These are phyloP conservation scores for Arthrobotrys pseudoclavata DNA, from an alignment of 2,329 filamentous ascomycete species.

Conservation along the genomic window DNA sequence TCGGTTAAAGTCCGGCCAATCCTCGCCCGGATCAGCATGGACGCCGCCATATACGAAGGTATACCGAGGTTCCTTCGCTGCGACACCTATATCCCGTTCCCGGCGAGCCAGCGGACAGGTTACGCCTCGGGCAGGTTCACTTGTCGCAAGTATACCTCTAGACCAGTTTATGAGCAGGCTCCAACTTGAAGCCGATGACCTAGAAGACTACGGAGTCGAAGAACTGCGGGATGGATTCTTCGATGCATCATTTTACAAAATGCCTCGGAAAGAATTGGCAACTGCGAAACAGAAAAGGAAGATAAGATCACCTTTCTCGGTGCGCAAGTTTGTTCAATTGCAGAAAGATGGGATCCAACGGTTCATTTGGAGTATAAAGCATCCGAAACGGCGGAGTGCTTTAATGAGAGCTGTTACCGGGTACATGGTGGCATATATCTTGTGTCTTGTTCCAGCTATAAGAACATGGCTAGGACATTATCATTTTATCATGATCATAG, in stretches of 20 bases:
- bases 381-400: slow-evolving; percentile 34
- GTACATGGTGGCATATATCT: slow-evolving; percentile 72
- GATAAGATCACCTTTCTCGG: slow-evolving; percentile 52
- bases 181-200: slow-evolving; percentile 65
- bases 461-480: slow-evolving; percentile 71
- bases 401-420: slow-evolving; percentile 65
- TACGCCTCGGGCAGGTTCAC: slow-evolving; percentile 41
- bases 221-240: slow-evolving; percentile 68
- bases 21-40: slow-evolving; percentile 39
- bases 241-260: slow-evolving; percentile 67
- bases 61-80: slow-evolving; percentile 51
- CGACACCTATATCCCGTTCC: slow-evolving; percentile 52
- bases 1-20: slow-evolving; percentile 39
- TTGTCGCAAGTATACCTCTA: slow-evolving; percentile 38
- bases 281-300: slow-evolving; percentile 49
- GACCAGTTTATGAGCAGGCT: slow-evolving; percentile 55
- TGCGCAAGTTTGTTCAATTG: slow-evolving; percentile 38
- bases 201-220: slow-evolving; percentile 67
- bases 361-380: slow-evolving; percentile 38
- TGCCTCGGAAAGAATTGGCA: slow-evolving; percentile 53
- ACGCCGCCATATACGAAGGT: slow-evolving; percentile 53
- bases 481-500: slow-evolving; percentile 72
- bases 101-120: slow-evolving; percentile 45
- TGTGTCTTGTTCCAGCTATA: slow-evolving; percentile 71
- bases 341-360: slow-evolving; percentile 50